Evolutionary conservation across 148 eudicot species (phyloP), one percentile per base, ranked within the genome.

Genomic region (Euryodendron excelsum): DNA sequence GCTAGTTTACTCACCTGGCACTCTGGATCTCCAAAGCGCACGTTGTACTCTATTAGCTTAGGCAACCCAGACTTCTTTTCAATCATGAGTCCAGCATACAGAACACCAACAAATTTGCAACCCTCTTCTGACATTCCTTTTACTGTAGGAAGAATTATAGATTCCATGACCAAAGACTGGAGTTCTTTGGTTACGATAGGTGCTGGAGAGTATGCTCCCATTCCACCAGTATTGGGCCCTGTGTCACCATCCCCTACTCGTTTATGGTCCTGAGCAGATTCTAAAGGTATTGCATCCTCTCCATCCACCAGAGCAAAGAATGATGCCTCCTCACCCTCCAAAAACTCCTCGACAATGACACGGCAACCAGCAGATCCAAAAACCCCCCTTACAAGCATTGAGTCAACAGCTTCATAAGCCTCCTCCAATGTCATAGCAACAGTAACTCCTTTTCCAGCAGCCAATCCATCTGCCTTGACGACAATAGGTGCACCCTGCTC

Each of bases 171-270:
- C 71, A 91, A 68, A 66, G 83, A 81, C 76, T 90, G 85, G 34
- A 95, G 96, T 69, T 95, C 98, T 69, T 86, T 84, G 14, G 98
- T 95, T 80, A 95, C 74, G 73, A 95, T 82, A 41, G 97, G 98
- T 9, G 98, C 98, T 1, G 97, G 98, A 72, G 96, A 95, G 81
- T 95, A 95, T 6, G 98, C 98, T 50, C 98, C 98, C 98, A 95
- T 95, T 71, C 98, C 98, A 69, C 98, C 96, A 6, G 98, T 95
- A 81, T 93, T 95, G 33, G 96, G 99, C 41, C 99, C 99, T 5
- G 86, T 88, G 76, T 95, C 99, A 78, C 94, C 93, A 79, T 93
- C 97, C 17, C 97, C 96, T 21, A 95, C 98, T 45, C 99, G 88
- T 84, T 95, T 95, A 85, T 95, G 99, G 84, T 95, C 99, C 76